Evolutionary conservation across 345 rosid genomes (phyloP).

Genomic region (Bruguiera gymnorhiza): DNA sequence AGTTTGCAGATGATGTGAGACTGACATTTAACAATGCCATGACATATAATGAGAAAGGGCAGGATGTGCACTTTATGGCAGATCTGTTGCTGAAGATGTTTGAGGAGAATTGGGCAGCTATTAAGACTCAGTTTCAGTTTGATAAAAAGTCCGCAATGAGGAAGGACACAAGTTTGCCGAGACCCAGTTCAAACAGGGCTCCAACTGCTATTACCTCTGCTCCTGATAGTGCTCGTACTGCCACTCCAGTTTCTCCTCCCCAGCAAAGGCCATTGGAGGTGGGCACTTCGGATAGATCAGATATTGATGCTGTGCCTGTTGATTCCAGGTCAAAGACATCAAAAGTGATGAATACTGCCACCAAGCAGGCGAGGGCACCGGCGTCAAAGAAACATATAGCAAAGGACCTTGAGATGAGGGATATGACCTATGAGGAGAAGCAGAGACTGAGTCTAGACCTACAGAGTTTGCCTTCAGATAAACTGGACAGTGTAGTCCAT

Average conservation of each 20-base stretch:
- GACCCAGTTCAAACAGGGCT: slow-evolving; percentile 29
- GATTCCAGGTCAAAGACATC: slow-evolving; percentile 28
- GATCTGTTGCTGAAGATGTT: slow-evolving; percentile 51
- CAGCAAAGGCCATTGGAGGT: slow-evolving; percentile 16
- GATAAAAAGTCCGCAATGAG: slow-evolving; percentile 27
- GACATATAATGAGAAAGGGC: slow-evolving; percentile 78
- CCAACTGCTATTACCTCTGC: slow-evolving; percentile 17
- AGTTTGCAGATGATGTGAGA: slow-evolving; percentile 81
- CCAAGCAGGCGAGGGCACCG: slow-evolving; percentile 20
- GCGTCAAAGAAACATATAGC: slow-evolving; percentile 43
- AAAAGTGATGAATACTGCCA: background rate
- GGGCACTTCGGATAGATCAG: slow-evolving; percentile 41
- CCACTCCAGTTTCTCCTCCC: slow-evolving; percentile 18
- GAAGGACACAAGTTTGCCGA: slow-evolving; percentile 21
- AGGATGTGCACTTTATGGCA: slow-evolving; percentile 83
- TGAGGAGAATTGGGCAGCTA: slow-evolving; percentile 58
- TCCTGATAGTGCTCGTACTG: background rate
- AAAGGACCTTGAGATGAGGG: slow-evolving; percentile 43
- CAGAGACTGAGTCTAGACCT: slow-evolving; percentile 65
- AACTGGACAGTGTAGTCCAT: slow-evolving; percentile 67
- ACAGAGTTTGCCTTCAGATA: slow-evolving; percentile 72
- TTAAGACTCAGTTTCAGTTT: slow-evolving; percentile 40
- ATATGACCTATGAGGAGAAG: slow-evolving; percentile 82
- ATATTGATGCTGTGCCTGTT: slow-evolving; percentile 36
- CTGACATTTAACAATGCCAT: slow-evolving; percentile 82